Base-by-base conservation (phyloP, 1,284 basidiomycete genomes). In the Naganishia cerealis region DNA sequence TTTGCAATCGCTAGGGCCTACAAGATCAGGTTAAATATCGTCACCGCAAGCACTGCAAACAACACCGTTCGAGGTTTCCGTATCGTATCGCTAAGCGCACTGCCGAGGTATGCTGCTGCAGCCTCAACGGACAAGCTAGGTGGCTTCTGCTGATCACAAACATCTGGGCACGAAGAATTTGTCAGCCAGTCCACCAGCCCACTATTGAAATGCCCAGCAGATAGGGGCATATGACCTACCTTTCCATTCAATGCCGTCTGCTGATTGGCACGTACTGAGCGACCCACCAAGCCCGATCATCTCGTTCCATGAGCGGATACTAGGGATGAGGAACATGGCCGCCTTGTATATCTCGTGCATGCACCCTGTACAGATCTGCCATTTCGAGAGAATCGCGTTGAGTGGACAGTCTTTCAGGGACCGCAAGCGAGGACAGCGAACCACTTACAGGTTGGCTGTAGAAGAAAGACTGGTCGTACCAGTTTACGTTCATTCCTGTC, bases 321-420 rank as follows among this genome's bases (percentile, higher is more conserved):
- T 57, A 2, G 67, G 67, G 24, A 68, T 68, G 38, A 69, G 33
- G 26, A 69, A 69, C 61, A 59, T 65, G 62, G 63, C 67, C 1
- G 67, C 61, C 42, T 69, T 69, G 63, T 69, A 69, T 1, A 69
- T 8, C n/a, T 69, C 63, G 57, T 65, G 59, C 52, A 57, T 57
- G 33, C 67, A 69, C 18, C 67, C 67, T 55, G 67, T 69, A 65
- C 67, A 69, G 24, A 57, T 39, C 48, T 57, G 59, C 6, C 39
- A 43, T 21, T 24, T 3, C 10, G 16, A 24, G n/a, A 39, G 33
- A 8, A 39, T 38, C 16, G 15, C 15, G 42, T 46, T 46, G 16
- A 46, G 40, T 43, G 24, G n/a, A 39, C 16, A 13, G 16, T 42
- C 61, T 16, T 9, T 33, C 9, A 26, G 16, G 15, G 1, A 26